Conservation (phyloP, 2,329 filamentous ascomycete genomes). For the Grosmannia huntii region DNA sequence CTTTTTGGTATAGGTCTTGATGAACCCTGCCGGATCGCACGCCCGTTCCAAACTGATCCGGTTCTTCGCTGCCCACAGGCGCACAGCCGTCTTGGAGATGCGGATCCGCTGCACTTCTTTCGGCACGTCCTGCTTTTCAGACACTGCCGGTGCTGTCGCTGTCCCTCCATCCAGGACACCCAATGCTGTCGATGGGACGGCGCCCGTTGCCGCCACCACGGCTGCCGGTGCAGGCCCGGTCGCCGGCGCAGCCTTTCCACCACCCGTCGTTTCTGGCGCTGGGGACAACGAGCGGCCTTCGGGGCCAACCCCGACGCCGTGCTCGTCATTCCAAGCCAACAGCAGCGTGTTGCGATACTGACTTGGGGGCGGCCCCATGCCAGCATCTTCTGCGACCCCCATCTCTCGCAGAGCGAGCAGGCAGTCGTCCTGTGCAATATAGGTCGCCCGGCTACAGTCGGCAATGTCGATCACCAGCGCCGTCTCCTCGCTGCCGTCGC, state of each 20-base stretch:
- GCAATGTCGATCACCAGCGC: conserved; percentile 51
- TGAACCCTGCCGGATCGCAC: conserved; percentile 64
- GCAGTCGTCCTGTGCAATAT: conserved; percentile 77
- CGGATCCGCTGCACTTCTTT: conserved; percentile 31
- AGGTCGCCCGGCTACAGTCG: conserved; percentile 64
- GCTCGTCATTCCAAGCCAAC: not conserved
- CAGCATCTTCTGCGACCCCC: conserved; percentile 52
- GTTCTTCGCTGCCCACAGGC: conserved; percentile 53
- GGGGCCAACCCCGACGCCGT: not conserved
- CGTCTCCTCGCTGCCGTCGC: conserved; percentile 10
- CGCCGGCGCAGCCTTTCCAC: not conserved
- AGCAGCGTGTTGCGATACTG: not conserved
- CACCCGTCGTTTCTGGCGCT: not conserved
- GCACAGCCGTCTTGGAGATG: conserved; percentile 42
- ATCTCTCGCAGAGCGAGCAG: conserved; percentile 67
- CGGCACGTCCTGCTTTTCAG: conserved; percentile 15
- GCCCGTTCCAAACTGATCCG: conserved; percentile 49
- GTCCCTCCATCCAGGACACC: not conserved
- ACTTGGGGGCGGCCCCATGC: conserved; percentile 25
- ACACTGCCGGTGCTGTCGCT: not conserved
- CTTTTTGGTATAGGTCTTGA: conserved; percentile 50
- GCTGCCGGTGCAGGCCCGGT: not conserved
- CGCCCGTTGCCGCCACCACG: conserved; percentile 9
- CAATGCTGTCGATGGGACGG: not conserved
- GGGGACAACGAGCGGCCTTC: conserved; percentile 8